These are phyloP conservation scores for Epichloe bromicola DNA, from an alignment of 2,329 filamentous ascomycete species.

Conservation along the genomic window DNA sequence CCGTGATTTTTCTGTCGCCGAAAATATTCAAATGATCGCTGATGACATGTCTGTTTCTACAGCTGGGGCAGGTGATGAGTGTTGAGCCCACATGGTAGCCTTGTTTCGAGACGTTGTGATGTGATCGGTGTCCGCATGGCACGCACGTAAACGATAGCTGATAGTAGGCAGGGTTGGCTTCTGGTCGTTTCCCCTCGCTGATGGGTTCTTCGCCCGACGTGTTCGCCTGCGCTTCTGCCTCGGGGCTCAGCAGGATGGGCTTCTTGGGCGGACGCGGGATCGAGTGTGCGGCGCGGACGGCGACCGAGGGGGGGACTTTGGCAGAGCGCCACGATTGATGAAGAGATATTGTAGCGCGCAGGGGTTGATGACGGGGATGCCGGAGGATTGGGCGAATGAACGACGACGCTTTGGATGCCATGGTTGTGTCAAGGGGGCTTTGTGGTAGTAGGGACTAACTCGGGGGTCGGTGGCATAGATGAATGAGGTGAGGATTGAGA, in stretches of 20 bases:
- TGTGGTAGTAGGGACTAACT: no score
- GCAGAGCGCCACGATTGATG: slow-evolving; percentile 4
- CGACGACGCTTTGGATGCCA: slow-evolving; percentile 17
- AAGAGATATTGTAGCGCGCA: slow-evolving; percentile 8
- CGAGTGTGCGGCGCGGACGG: slow-evolving; percentile 19
- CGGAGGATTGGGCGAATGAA: slow-evolving; percentile 9
- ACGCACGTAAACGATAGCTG: slow-evolving; percentile 87
- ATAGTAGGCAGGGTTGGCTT: slow-evolving; percentile 53
- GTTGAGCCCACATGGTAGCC: slow-evolving; percentile 87
- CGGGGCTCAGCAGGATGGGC: slow-evolving; percentile 3
- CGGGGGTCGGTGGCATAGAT: no score
- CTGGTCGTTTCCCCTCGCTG: slow-evolving; percentile 15
- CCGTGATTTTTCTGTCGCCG: slow-evolving; percentile 52
- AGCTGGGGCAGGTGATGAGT: slow-evolving; percentile 76
- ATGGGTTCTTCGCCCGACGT: slow-evolving; percentile 9
- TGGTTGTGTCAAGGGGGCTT: slow-evolving; percentile 3
- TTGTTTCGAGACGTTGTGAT: slow-evolving; percentile 81
- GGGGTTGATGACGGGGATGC: slow-evolving; percentile 9
- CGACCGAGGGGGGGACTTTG: slow-evolving; percentile 5
- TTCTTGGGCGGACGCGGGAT: slow-evolving; percentile 19
- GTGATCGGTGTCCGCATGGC: slow-evolving; percentile 67
- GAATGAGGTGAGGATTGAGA: no score
- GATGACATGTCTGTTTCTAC: slow-evolving; percentile 81
- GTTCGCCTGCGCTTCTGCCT: slow-evolving; percentile 5
- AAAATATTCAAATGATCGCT: slow-evolving; percentile 78